Base-by-base conservation (phyloP, 1,284 basidiomycete genomes). In the Leccinum griseonigrum region DNA sequence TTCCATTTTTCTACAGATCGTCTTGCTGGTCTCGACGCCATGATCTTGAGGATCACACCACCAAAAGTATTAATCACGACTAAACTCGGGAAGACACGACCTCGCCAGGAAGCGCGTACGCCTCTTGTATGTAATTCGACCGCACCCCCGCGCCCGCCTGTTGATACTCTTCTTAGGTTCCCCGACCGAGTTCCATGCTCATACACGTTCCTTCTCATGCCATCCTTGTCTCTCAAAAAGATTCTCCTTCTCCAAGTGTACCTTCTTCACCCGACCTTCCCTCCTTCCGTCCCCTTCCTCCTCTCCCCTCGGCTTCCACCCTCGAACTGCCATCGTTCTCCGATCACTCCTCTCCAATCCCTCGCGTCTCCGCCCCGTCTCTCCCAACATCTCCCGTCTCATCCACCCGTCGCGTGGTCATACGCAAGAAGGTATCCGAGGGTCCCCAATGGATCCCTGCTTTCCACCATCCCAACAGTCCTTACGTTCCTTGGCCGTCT, bases 391-490 rank as follows among this genome's bases (percentile, higher is more conserved):
- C 63, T 9, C 64, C 69, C 10, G 56, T 60, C 34, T 26, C 69
- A 40, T 63, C 72, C 22, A 63, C 60, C 4, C 63, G 53, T 14
- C 63, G 51, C 31, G 64, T 50, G 8, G 56, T 59, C 26, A n/a
- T 51, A 54, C 61, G 58, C 32, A 72, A 64, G 52, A 55, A 74
- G 57, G 69, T 63, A 16, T 56, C 66, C 56, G 68, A 69, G 59
- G 75, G 74, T 32, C 75, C 75, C 1, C 70, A 71, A 8, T 75
- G 74, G 72, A 66, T 74, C 38, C 75, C 75, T 2, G 74, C 75
- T 55, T 74, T 79, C 51, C 72, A 77, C 53, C 79, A 82, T 66
- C 78, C 79, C 4, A 83, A 83, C 59, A 81, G 78, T 66, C 81
- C 82, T 31, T 81, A 81, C 58, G 77, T 80, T 6, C 81, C 80